Evolutionary conservation across 75 land plant species (phyloP), one percentile per base, ranked within the genome.

Genomic region (Pinus tabuliformis): DNA sequence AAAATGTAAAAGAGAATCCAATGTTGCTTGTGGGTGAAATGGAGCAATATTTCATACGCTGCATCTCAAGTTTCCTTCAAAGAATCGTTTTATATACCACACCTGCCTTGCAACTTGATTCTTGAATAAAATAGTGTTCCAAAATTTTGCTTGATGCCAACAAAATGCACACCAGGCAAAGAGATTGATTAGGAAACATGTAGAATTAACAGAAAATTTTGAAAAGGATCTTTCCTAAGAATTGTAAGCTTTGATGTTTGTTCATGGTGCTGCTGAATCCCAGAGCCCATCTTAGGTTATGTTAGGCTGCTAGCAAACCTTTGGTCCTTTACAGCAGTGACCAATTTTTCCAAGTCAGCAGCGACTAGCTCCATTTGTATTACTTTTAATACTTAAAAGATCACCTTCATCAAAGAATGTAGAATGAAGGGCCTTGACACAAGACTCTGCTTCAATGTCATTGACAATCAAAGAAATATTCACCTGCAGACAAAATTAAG

Each of bases 381-480:
- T 9, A 49, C 54, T 49, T 49, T 8, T 9, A 9, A 9, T 49
- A 49, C 1, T 49, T 49, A 49, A 49, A 11, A 73, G 24, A 73
- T 49, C 74, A 5, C 54, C 74, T 73, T 56, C 58, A 73, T 88
- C 92, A 80, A 95, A 96, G 81, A 96, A 96, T 3, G 89, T 77
- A 17, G 76, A 56, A 74, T 96, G 99, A 16, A 96, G 90, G 49
- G 90, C 90, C 77, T 81, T 81, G 39, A 96, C 91, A 81, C 91
- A 90, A 59, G 81, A 66, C 66, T 92, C 91, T n/a, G 98, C 93
- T 82, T 96, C 95, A 54, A 65, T 75, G 79, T 96, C 98, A 49
- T 96, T 89, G 49, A 96, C 98, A 70, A 94, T 82, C 79, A 96
- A 56, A n/a, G 99, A 96, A 39, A 96, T 92, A 60, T 96, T 94